These are phyloP conservation scores for Starmerella vaccinii DNA, from an alignment of 805 yeast genomes.

Conservation along the genomic window DNA sequence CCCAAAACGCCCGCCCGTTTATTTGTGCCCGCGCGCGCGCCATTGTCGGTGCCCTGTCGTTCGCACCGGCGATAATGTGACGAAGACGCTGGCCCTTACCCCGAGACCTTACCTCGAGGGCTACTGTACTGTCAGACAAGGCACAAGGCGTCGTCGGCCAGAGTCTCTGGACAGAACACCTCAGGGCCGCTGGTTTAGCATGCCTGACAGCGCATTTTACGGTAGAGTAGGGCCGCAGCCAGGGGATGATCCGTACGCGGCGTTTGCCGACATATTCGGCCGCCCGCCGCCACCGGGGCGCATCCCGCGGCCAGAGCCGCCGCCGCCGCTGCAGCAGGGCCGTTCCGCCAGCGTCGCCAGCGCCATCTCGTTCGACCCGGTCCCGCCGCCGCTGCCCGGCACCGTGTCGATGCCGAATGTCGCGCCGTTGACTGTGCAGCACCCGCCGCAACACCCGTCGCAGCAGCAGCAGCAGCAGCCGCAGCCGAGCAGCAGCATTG, in stretches of 20 bases:
- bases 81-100: neutral
- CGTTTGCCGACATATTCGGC: constrained; percentile 31
- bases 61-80: neutral
- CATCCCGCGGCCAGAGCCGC: constrained; percentile 9
- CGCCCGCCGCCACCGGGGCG: constrained; percentile 31
- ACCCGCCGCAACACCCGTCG: too few relatives aligned
- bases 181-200: neutral
- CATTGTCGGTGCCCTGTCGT: neutral
- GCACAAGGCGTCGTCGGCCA: neutral
- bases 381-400: neutral
- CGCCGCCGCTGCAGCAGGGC: constrained; percentile 3
- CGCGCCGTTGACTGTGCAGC: constrained; percentile 4
- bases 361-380: neutral
- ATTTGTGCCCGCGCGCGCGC: neutral
- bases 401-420: constrained; percentile 14
- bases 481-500: neutral
- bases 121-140: constrained; percentile 4
- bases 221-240: neutral
- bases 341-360: constrained; percentile 12
- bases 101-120: constrained; percentile 3
- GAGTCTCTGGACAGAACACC: neutral
- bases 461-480: neutral
- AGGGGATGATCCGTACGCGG: constrained; percentile 24
- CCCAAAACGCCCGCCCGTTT: too few relatives aligned
- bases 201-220: constrained; percentile 14